Conservation (phyloP, 2,329 filamentous ascomycete genomes). For the Fusarium oxysporum region DNA sequence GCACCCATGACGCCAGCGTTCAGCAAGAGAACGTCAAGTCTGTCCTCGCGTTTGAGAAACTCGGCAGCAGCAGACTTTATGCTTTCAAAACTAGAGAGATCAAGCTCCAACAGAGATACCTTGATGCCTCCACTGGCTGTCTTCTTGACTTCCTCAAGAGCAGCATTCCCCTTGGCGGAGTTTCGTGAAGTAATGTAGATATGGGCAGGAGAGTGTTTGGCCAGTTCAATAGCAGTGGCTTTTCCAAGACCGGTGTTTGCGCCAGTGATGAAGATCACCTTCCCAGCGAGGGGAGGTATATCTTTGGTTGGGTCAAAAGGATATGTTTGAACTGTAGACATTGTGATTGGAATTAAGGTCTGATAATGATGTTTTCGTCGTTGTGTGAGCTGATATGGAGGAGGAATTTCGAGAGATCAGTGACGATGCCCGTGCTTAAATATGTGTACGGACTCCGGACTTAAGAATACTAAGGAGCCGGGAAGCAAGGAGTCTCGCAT, state of each 20-base stretch:
- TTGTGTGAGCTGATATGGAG: neutral
- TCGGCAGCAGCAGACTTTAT: neutral
- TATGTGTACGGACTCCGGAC: rapidly evolving
- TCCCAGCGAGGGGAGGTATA: neutral
- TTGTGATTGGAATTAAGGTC: rapidly evolving
- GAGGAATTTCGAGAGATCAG: neutral
- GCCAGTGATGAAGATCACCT: neutral
- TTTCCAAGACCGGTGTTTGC: conserved; percentile 10
- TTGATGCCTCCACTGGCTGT: rapidly evolving
- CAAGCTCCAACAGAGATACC: rapidly evolving
- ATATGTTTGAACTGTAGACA: neutral
- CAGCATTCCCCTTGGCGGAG: neutral
- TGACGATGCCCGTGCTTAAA: neutral
- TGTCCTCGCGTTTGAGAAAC: neutral
- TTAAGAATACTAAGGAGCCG: neutral
- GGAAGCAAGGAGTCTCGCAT: no score
- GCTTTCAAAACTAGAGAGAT: neutral
- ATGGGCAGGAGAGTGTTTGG: conserved; percentile 1
- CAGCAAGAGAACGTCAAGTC: conserved; percentile 4
- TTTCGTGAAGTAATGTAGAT: neutral
- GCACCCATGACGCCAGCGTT: conserved; percentile 7
- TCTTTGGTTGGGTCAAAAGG: neutral
- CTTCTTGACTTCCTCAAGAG: rapidly evolving
- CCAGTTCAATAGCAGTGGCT: neutral
- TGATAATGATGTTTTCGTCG: neutral